Evolutionary conservation across 2,329 filamentous ascomycete genomes (phyloP), one percentile per base, ranked within the genome.

Genomic region (Decorospora gaudefroyi): DNA sequence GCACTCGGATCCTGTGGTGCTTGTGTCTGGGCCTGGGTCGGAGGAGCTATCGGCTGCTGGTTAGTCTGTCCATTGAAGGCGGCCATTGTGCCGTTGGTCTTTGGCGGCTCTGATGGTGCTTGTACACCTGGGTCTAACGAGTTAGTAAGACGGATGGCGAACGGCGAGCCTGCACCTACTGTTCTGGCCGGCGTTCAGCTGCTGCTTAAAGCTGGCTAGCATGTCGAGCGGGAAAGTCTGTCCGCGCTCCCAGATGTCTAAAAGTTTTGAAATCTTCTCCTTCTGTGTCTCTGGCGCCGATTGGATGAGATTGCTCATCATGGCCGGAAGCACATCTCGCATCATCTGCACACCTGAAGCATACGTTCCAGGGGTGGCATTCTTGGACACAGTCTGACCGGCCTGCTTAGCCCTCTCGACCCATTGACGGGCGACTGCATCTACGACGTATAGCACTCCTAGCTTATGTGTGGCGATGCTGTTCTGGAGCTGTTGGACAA

Each of bases 401-500:
- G 87, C 82, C 67, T 85, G 82, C 75, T 91, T 93, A 67, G 93
- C 92, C 75, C 90, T 88, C 73, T 97, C 92, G 78, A 96, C 85
- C 92, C 93, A 99, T 78, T 95, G 92, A 75, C 93, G 90, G 73
- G 91, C 92, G 82, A 99, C 91, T 79, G 92, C 96, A 81, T 99
- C 93, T 91, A 99, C 89, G 76, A 97, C 91, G 85, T 99, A 99
- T 76, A 99, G 86, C 69, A 96, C 91, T 76, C 93, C 93, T 73
- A 99, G 82, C 77, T 99, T 99, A 82, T 99, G 92, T 71, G 90
- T 95, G 70, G 84, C 84, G 49, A 90, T 89, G 59, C 91, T 86
- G 74, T 93, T 95, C 75, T 95, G 96, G 81, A 97, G 95, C 68
- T 96, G 91, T 57, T 91, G 95, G 76, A 88, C 96, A 67, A 99